Base-by-base conservation (phyloP, 257 asterid species). In the Cinchona pubescens region DNA sequence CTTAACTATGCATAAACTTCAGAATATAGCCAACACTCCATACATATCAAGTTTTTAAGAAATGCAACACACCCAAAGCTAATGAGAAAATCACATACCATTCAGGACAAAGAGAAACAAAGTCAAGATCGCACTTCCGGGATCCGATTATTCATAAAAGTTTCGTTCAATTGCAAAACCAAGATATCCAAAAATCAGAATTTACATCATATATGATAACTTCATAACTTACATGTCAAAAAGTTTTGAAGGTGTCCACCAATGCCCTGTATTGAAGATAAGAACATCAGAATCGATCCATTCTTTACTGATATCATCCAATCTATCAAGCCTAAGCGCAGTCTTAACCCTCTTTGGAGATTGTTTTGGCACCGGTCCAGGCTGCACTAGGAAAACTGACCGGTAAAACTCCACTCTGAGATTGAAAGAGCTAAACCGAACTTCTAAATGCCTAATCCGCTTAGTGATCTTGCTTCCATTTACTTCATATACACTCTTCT, bases 221-320 rank as follows among this genome's bases (percentile, higher is more conserved):
- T 63, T 25, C 53, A 21, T 8, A 48, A 80, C 97, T 89, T 82
- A 94, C 98, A 90, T 83, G 67, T 94, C 89, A 76, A 86, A 94
- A 66, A 94, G 97, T 75, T 94, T 94, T 2, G 88, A 80, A 3
- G 89, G 86, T 1, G 88, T 92, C 98, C 98, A 94, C 98, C 97
- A 94, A 72, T 94, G 98, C 3, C 98, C 97, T 0, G 97, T 85
- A 81, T 94, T 94, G 59, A 94, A 94, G 77, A 94, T 66, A 61
- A 92, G 90, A 81, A 94, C 48, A 82, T 94, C 98, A 29, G 97
- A 87, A 82, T 90, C 88, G 74, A 88, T 72, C 98, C 97, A 94
- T 73, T 94, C 97, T 27, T 78, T 51, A 78, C 81, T 90, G 68
- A 84, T 83, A 75, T 87, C 96, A 87, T 94, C 98, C 89, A 94